phyloP scores from a whole-genome alignment of 305 asterid species.

The Fraxinus floribunda region DNA sequence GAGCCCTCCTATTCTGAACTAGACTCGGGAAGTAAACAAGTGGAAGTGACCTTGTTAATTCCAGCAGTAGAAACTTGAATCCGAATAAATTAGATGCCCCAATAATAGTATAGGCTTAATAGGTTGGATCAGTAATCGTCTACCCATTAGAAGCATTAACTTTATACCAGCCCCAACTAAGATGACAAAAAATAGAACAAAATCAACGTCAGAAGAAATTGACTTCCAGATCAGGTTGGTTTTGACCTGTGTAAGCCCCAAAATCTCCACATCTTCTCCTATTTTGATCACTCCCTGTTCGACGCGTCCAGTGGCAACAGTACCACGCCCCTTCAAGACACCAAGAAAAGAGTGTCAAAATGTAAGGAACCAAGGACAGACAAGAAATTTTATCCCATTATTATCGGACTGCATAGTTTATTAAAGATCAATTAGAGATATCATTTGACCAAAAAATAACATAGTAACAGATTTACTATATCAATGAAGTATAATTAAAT shows the following conservation, averaged over 20 bases:
- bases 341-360: slow-evolving; percentile 23
- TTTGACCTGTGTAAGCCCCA: slow-evolving; percentile 79
- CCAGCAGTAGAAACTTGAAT: slow-evolving; percentile 8
- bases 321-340: slow-evolving; percentile 88
- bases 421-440: not conserved
- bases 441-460: not conserved
- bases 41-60: not conserved
- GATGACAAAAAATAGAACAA: not conserved
- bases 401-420: not conserved
- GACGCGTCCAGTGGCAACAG: slow-evolving; percentile 99
- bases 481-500: not conserved
- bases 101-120: not conserved
- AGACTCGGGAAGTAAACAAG: not conserved
- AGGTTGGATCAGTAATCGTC: not conserved
- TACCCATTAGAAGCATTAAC: not conserved
- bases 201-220: not conserved
- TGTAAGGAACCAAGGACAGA: not conserved
- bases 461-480: not conserved
- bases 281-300: slow-evolving; percentile 90
- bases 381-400: slow-evolving; percentile 11
- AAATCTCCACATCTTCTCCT: slow-evolving; percentile 94
- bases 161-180: not conserved
- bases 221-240: not conserved
- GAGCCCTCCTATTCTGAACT: not conserved
- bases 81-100: not conserved